Percentiles rank a stretch among this genome's conserved stretches.
Conservation (phyloP, 371 early-diverging fungal species). For the Haplosporangium sp. region DNA sequence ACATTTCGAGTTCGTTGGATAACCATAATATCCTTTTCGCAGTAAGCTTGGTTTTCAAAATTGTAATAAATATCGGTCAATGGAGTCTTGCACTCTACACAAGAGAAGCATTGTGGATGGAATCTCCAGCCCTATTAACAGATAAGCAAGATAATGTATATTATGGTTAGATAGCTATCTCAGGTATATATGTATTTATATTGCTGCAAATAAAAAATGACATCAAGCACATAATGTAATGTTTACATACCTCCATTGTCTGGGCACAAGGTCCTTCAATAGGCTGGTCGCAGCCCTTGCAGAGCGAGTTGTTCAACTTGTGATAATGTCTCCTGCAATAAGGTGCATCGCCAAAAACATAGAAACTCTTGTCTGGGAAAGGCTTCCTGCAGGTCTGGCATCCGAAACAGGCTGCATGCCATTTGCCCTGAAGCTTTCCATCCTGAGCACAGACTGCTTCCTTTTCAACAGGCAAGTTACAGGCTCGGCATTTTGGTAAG, state of each 20-base stretch:
- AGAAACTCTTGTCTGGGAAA: constrained; percentile 92
- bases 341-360: constrained; percentile 84
- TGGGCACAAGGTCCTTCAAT: constrained; percentile 91
- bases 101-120: constrained; percentile 73
- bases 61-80: constrained; percentile 86
- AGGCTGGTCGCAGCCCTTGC: constrained; percentile 79
- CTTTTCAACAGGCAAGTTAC: constrained; percentile 74
- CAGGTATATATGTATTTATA: too few relatives aligned
- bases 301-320: constrained; percentile 83
- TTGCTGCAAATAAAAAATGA: too few relatives aligned
- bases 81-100: constrained; percentile 69
- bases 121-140: constrained; percentile 58
- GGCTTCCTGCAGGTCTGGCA: constrained; percentile 81
- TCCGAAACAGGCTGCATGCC: constrained; percentile 82
- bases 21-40: constrained; percentile 80
- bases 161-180: not conserved
- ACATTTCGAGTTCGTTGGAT: constrained; percentile 73
- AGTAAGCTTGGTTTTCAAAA: constrained; percentile 79
- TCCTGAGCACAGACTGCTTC: constrained; percentile 85
- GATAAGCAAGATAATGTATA: constrained; percentile 6
- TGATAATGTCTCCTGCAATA: constrained; percentile 89
- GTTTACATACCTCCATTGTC: constrained; percentile 69
- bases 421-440: constrained; percentile 82
- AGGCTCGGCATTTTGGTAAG: constrained; percentile 78
- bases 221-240: not conserved